Evolutionary conservation across 768 basidiomycete species (phyloP).

Genomic region (Postia placenta): DNA sequence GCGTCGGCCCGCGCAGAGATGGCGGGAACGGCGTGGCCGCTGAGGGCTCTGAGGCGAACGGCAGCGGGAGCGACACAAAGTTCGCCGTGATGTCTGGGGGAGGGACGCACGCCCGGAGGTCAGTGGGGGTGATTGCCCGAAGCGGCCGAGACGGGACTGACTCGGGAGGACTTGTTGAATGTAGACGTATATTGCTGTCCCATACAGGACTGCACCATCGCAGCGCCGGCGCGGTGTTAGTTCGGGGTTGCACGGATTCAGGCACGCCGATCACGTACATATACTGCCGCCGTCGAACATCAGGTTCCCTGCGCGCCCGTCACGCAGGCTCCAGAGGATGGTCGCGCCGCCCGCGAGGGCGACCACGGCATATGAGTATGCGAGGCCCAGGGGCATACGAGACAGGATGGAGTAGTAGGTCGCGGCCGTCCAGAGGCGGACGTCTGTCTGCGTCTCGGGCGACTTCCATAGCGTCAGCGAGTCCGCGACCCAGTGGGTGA

Average conservation of each 20-base stretch:
- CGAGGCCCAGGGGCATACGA: slow-evolving; percentile 50
- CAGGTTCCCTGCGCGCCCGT: slow-evolving; percentile 74
- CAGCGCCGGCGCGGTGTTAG: slow-evolving; percentile 1
- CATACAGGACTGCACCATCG: slow-evolving; percentile 58
- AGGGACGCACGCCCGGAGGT: slow-evolving; percentile 6
- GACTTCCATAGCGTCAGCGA: slow-evolving; percentile 87
- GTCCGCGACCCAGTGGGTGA: slow-evolving; percentile 93
- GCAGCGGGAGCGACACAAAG: slow-evolving; percentile 42
- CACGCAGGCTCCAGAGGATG: slow-evolving; percentile 72
- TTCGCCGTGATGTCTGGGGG: slow-evolving; percentile 47
- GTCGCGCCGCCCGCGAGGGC: slow-evolving; percentile 56
- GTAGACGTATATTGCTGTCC: slow-evolving; percentile 66
- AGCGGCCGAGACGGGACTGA: slow-evolving; percentile 34
- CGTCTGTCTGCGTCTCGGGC: slow-evolving; percentile 64
- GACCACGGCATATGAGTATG: slow-evolving; percentile 53
- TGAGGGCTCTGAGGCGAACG: background rate
- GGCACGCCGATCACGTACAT: slow-evolving; percentile 46
- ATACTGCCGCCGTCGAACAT: slow-evolving; percentile 92
- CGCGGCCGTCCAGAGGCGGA: slow-evolving; percentile 77
- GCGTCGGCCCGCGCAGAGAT: slow-evolving; percentile 52
- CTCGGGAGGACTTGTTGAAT: slow-evolving; percentile 74
- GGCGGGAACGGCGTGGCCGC: slow-evolving; percentile 53
- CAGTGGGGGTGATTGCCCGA: background rate
- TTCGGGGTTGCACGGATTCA: too few species aligned
- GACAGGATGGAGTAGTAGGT: slow-evolving; percentile 77